A percentile compares a stretch with the other conserved stretches of the same genome.
These are phyloP conservation scores for Hebeloma cylindrosporum DNA, from an alignment of 768 basidiomycete genomes.

Conservation along the genomic window DNA sequence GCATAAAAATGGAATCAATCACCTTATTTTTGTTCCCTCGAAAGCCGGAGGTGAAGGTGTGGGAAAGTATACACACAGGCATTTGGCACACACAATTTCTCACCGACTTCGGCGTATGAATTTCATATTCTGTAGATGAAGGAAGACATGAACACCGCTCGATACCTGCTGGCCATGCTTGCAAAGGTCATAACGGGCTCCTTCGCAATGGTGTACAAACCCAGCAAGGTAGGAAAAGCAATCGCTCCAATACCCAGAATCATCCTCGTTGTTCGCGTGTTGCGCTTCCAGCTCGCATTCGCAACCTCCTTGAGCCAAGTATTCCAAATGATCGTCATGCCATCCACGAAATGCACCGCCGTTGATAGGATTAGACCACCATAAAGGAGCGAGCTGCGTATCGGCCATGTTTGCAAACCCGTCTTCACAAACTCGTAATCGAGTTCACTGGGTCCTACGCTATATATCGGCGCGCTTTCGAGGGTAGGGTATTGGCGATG, in stretches of 20 bases:
- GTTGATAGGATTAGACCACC: constrained; percentile 56
- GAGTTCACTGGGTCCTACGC: constrained; percentile 72
- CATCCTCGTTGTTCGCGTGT: constrained; percentile 20
- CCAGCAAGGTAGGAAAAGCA: constrained; percentile 54
- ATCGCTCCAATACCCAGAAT: constrained; percentile 32
- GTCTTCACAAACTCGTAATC: constrained; percentile 84
- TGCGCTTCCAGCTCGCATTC: constrained; percentile 13
- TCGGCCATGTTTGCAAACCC: constrained; percentile 61
- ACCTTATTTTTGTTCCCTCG: too few relatives aligned
- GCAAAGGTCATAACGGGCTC: constrained; percentile 61
- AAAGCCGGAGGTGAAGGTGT: too few relatives aligned
- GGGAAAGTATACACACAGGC: too few relatives aligned
- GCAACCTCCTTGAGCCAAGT: constrained; percentile 41
- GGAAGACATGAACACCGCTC: constrained; percentile 46
- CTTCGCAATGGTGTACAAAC: constrained; percentile 50
- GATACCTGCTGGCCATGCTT: constrained; percentile 50
- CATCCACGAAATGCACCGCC: constrained; percentile 63
- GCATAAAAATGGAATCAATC: too few relatives aligned
- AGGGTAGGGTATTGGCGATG: constrained; percentile 61
- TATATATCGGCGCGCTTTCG: constrained; percentile 47
- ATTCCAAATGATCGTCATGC: constrained; percentile 51
- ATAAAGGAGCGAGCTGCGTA: constrained; percentile 63
- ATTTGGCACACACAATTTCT: too few relatives aligned
- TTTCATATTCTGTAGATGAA: constrained; percentile 43
- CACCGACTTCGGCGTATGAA: too few relatives aligned